Evolutionary conservation across 2,329 filamentous ascomycete species (phyloP).

Genomic region (Xylaria sp.): DNA sequence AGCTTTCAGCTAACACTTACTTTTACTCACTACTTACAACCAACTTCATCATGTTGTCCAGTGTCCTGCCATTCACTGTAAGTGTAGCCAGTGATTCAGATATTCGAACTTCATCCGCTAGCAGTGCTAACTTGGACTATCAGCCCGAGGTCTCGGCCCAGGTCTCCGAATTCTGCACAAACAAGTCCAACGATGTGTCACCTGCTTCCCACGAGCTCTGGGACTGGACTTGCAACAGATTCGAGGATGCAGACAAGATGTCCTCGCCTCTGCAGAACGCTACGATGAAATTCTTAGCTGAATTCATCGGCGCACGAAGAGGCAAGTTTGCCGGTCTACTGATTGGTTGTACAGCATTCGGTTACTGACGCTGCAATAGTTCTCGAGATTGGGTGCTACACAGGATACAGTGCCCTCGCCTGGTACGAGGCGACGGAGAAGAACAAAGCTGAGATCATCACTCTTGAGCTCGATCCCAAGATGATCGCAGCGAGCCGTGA

Average conservation of each 20-base stretch:
- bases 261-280: neutral
- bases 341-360: neutral
- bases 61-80: constrained; percentile 20
- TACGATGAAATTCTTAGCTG: neutral
- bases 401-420: constrained; percentile 50
- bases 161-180: constrained; percentile 38
- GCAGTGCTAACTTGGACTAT: neutral
- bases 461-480: constrained; percentile 38
- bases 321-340: constrained; percentile 8
- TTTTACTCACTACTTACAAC: neutral
- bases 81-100: neutral
- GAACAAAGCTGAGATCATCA: constrained; percentile 40
- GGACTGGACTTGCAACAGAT: too few relatives aligned
- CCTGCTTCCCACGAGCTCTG: constrained; percentile 30
- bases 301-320: constrained; percentile 34
- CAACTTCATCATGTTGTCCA: constrained; percentile 18
- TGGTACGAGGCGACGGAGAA: constrained; percentile 49
- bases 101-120: neutral
- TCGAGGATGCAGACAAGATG: neutral
- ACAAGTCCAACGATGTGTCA: constrained; percentile 34
- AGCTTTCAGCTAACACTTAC: neutral
- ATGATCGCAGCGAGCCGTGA: constrained; percentile 38
- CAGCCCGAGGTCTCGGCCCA: constrained; percentile 37
- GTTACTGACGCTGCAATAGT: constrained; percentile 38
- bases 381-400: constrained; percentile 51